Evolutionary conservation across 257 asterid species (phyloP).

Genomic region (Capsicum pubescens): DNA sequence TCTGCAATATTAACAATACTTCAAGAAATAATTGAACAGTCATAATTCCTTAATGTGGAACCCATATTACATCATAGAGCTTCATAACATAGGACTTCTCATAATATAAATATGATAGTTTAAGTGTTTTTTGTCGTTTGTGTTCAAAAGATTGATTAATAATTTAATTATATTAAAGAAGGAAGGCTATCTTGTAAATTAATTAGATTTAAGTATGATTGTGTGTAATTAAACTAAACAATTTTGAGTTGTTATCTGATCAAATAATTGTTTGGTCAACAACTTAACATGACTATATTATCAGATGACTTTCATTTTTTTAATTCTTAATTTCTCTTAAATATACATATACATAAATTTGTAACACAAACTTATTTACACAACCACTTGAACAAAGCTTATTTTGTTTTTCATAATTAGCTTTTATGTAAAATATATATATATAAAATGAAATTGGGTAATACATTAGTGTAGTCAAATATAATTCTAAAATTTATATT

Average conservation of each 20-base stretch:
- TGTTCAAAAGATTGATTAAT: neutral
- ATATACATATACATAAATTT: neutral
- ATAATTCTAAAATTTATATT: too few species aligned
- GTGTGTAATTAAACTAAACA: too few species aligned
- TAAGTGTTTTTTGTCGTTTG: neutral
- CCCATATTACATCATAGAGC: neutral
- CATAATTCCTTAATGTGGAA: conserved; percentile 16
- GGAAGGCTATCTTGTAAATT: neutral
- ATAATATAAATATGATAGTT: neutral
- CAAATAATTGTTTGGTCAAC: too few species aligned
- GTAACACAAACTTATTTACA: neutral
- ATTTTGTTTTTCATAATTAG: neutral
- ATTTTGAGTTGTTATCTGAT: too few species aligned
- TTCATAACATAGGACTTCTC: neutral
- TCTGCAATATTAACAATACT: neutral
- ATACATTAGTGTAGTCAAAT: too few species aligned
- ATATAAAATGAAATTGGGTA: neutral
- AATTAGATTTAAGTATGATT: neutral
- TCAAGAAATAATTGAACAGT: neutral
- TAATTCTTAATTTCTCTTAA: too few species aligned
- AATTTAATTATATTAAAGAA: too few species aligned
- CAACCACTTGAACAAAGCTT: neutral
- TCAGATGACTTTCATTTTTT: too few species aligned
- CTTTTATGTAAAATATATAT: neutral
- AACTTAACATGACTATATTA: too few species aligned